Conservation (phyloP, 805 yeast species). For the Candida multigemmis region DNA sequence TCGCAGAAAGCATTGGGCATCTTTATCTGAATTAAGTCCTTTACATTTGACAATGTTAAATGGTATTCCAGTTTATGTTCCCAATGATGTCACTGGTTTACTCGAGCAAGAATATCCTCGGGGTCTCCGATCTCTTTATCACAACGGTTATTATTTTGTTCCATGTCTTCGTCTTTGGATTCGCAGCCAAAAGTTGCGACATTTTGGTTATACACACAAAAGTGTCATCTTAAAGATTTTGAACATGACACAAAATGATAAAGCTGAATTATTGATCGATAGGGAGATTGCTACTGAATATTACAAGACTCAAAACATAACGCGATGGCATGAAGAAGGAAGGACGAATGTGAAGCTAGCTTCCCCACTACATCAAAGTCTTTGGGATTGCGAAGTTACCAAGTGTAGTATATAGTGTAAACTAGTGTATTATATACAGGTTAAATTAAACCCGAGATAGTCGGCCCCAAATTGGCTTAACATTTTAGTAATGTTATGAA, state of each 20-base stretch:
- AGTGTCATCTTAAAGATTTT: too few species aligned
- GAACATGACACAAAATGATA: slow-evolving; percentile 11
- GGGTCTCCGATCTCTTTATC: slow-evolving; percentile 12
- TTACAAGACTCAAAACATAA: slow-evolving; percentile 14
- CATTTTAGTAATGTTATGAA: too few species aligned
- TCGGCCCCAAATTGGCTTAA: too few species aligned
- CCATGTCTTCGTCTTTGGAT: slow-evolving; percentile 15
- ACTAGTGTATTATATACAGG: too few species aligned
- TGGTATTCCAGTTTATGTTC: slow-evolving; percentile 32
- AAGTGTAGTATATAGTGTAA: too few species aligned
- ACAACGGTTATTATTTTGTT: slow-evolving; percentile 14
- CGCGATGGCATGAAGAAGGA: slow-evolving; percentile 13
- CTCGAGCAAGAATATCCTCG: slow-evolving; percentile 15
- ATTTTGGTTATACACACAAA: too few species aligned
- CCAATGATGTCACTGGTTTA: slow-evolving; percentile 17
- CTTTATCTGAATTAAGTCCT: slow-evolving; percentile 37
- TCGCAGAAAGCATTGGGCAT: slow-evolving; percentile 22
- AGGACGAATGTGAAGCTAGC: too few species aligned
- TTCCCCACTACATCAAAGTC: too few species aligned
- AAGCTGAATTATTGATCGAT: slow-evolving; percentile 10
- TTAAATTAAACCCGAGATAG: too few species aligned
- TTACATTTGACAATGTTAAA: slow-evolving; percentile 45
- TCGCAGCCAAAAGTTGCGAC: too few species aligned
- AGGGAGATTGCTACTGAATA: slow-evolving; percentile 17
- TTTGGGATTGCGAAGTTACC: too few species aligned